Percentiles rank a stretch among this genome's conserved stretches.
phyloP scores from a whole-genome alignment of 2,329 filamentous ascomycete genomes.

The Aspergillus fischeri region DNA sequence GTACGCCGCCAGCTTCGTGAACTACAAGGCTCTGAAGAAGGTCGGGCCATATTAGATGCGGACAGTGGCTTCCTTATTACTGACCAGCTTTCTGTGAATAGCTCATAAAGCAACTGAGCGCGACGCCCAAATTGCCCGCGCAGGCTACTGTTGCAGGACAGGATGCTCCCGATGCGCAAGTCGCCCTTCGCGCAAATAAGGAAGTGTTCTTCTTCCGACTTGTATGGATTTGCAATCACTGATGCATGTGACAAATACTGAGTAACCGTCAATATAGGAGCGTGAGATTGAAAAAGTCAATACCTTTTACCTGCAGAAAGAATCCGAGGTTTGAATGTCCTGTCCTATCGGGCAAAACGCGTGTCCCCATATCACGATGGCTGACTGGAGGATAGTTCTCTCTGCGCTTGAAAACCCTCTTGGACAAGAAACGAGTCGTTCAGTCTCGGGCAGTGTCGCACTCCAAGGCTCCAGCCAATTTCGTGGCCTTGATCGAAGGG shows the following conservation, averaged over 20 bases:
- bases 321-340: constrained; percentile 71
- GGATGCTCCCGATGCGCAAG: constrained; percentile 68
- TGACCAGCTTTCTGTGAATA: constrained; percentile 43
- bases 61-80: neutral
- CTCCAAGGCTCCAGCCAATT: constrained; percentile 86
- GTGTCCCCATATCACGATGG: neutral
- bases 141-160: constrained; percentile 57
- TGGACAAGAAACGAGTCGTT: constrained; percentile 92
- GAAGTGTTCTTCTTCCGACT: constrained; percentile 98
- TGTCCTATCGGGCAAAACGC: neutral
- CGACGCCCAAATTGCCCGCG: constrained; percentile 76
- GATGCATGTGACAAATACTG: neutral
- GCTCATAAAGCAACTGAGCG: constrained; percentile 98
- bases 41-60: constrained; percentile 43
- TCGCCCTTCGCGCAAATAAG: constrained; percentile 90
- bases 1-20: constrained; percentile 98
- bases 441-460: constrained; percentile 72
- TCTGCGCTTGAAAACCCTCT: constrained; percentile 81
- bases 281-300: constrained; percentile 98
- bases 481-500: constrained; percentile 91
- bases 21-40: constrained; percentile 99
- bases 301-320: constrained; percentile 94
- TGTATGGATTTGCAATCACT: constrained; percentile 51
- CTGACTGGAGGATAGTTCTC: constrained; percentile 62
- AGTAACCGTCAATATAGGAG: constrained; percentile 58